Percentiles rank a stretch among this genome's conserved stretches.
phyloP scores from a whole-genome alignment of 1,139 yeast genomes.

The Debaryomyces fabryi region DNA sequence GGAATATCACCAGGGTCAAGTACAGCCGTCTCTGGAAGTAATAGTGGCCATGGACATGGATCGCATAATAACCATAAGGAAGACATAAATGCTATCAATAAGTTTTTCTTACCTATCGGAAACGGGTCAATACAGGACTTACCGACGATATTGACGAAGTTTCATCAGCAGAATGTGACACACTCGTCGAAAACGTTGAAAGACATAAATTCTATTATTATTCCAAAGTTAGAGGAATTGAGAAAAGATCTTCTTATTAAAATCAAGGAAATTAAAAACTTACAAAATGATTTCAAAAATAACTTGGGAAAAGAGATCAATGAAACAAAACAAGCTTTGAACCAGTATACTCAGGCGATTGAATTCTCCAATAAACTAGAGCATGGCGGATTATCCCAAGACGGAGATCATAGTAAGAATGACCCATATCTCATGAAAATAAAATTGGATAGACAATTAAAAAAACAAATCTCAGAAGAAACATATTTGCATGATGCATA shows the following conservation, averaged over 20 bases:
- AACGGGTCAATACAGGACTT: slow-evolving; percentile 82
- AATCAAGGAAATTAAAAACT: slow-evolving; percentile 81
- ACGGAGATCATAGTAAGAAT: slow-evolving; percentile 47
- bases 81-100: slow-evolving; percentile 41
- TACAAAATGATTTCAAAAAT: slow-evolving; percentile 82
- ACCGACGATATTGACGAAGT: slow-evolving; percentile 72
- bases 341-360: slow-evolving; percentile 48
- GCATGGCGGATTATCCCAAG: slow-evolving; percentile 19
- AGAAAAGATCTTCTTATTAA: slow-evolving; percentile 80
- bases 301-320: slow-evolving; percentile 67
- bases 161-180: slow-evolving; percentile 72
- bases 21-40: slow-evolving; percentile 10
- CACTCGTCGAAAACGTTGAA: slow-evolving; percentile 68
- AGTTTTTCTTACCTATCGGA: slow-evolving; percentile 71
- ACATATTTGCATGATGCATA: slow-evolving; percentile 86
- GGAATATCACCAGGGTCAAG: slow-evolving; percentile 30
- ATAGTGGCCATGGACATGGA: slow-evolving; percentile 21
- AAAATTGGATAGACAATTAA: slow-evolving; percentile 73
- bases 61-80: slow-evolving; percentile 25
- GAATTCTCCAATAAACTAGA: slow-evolving; percentile 41
- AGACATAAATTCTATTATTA: slow-evolving; percentile 66
- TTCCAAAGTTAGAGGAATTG: slow-evolving; percentile 85
- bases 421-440: slow-evolving; percentile 85
- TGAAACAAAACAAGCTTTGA: slow-evolving; percentile 59
- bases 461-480: slow-evolving; percentile 79